Conservation (phyloP, 208 protist genomes). For the Acanthamoeba royreba region DNA sequence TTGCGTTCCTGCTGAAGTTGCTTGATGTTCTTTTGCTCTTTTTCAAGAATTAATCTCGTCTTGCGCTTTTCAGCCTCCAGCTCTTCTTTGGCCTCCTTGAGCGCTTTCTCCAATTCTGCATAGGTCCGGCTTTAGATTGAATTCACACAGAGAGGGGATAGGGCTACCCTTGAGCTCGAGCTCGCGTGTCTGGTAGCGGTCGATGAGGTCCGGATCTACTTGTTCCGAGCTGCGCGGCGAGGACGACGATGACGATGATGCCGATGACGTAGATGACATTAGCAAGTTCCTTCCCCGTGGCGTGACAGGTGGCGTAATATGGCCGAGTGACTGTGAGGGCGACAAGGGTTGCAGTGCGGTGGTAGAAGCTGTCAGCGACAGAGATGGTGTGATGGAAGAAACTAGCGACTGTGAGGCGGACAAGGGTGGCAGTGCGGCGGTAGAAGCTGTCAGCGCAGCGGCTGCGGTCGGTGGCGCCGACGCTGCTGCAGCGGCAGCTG, state of each 20-base stretch:
- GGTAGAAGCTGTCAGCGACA: no score
- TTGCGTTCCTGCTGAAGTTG: neutral
- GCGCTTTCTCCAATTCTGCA: neutral
- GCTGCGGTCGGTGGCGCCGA: neutral
- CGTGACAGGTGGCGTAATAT: no score
- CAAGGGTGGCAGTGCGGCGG: no score
- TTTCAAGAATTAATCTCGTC: neutral
- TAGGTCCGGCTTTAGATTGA: no score
- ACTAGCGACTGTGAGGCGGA: no score
- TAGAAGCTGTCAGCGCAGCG: no score
- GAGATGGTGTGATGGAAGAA: no score
- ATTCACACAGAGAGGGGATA: no score
- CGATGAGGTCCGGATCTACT: neutral
- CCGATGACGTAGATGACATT: no score
- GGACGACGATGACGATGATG: neutral
- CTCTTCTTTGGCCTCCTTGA: neutral
- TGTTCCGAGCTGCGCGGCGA: neutral
- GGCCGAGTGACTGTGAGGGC: no score
- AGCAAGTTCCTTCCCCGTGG: no score
- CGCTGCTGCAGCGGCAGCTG: neutral
- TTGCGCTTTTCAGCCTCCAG: neutral
- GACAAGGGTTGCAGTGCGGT: no score
- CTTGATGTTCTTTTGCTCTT: slow-evolving; percentile 5
- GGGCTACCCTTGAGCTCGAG: neutral
- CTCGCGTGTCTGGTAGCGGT: slow-evolving; percentile 6